Conservation (phyloP, 2,329 filamentous ascomycete genomes). For the Eurotiales sp. region DNA sequence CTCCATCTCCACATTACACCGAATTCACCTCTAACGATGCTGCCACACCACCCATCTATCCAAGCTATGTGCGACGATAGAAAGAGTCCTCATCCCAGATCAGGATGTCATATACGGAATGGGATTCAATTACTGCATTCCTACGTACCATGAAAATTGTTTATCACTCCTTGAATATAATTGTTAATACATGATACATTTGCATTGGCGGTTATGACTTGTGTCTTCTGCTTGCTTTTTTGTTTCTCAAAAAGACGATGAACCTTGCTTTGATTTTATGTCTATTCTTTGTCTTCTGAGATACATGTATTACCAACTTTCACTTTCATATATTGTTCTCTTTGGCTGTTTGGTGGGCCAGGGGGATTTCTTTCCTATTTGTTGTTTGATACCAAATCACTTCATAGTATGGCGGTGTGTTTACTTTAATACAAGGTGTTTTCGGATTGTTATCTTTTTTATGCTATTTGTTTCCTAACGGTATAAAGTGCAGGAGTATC, state of each 20-base stretch:
- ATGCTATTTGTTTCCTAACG: too few relatives aligned
- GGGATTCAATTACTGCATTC: too few relatives aligned
- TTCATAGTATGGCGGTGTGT: too few relatives aligned
- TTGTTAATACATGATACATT: slow-evolving; percentile 1
- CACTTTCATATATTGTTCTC: background rate
- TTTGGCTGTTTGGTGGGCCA: background rate
- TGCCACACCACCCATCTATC: slow-evolving; percentile 12
- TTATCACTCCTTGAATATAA: too few relatives aligned
- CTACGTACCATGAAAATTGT: background rate
- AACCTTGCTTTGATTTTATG: background rate
- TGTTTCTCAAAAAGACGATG: background rate
- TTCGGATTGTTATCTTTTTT: too few relatives aligned
- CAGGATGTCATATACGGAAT: background rate
- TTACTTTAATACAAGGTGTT: too few relatives aligned
- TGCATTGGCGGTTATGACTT: slow-evolving; percentile 2
- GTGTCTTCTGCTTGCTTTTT: background rate
- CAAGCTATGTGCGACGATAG: slow-evolving; percentile 10
- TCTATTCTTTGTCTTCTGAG: background rate
- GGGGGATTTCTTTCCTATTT: background rate
- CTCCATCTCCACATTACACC: slow-evolving; percentile 19
- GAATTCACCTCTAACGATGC: slow-evolving; percentile 8
- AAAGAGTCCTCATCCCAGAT: background rate
- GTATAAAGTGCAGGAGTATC: too few relatives aligned
- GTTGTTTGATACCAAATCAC: background rate
- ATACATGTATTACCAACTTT: background rate